Evolutionary conservation across 192 early-diverging fungal genomes (phyloP), one percentile per base, ranked within the genome.

Genomic region (Coemansia sp.): DNA sequence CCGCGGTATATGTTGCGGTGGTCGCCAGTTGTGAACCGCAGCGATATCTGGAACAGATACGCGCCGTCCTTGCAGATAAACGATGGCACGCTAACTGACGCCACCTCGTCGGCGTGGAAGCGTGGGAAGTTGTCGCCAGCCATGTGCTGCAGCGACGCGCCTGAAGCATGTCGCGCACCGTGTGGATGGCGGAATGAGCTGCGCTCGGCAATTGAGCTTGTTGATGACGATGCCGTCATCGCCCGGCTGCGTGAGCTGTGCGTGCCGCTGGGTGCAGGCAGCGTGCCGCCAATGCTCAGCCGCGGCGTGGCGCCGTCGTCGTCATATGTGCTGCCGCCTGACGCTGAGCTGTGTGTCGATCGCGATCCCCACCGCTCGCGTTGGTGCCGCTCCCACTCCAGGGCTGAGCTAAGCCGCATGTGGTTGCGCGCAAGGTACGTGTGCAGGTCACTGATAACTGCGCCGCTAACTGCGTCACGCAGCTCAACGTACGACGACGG

Each of bases 401-500:
- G 79, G 53, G 88, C 80, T 7, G 70, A 61, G 52, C 68, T 68
- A 60, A 82, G 66, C 4, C 70, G 68, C 59, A 80, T 61, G 60
- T 68, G 66, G 63, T 78, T 48, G 63, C 56, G 57, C 12, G 58
- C 54, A 34, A 76, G 82, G 50, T 88, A 76, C 58, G 87, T 83
- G n/a, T 70, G 72, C 56, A 91, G 84, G 70, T 88, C 85, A 55
- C 58, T 54, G 53, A 92, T 84, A 5, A 84, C 75, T 18, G 81
- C 81, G 11, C 90, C 89, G 5, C 89, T 86, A 9, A 72, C 62
- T 63, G 83, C 82, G 74, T 92, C 89, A 47, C 84, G 81, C 69
- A 92, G 84, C 70, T 90, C 84, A 21, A 92, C 79, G 85, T 87
- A 92, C 26, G 85, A 82, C 5, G 89, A 84, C 9, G 90, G 90